Conservation (phyloP, 495 filamentous ascomycete genomes). For the Lasiosphaeriaceae sp. region DNA sequence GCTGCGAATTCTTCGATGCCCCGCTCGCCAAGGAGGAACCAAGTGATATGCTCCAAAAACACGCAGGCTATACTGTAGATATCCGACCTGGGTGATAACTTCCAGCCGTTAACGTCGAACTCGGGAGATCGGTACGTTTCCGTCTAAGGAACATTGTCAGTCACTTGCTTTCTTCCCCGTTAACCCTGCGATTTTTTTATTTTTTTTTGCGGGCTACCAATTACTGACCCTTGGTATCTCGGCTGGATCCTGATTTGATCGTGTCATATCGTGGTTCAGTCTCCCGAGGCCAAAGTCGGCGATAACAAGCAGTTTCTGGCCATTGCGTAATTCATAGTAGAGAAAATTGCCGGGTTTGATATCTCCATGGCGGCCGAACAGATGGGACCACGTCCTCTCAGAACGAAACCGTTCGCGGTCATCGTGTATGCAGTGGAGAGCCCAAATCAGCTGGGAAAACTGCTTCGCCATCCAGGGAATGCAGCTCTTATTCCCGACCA, state of each 20-base stretch:
- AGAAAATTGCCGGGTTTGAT: constrained; percentile 8
- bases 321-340: background rate
- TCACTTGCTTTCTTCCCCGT: too few relatives aligned
- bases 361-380: constrained; percentile 5
- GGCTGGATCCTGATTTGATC: background rate
- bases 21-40: too few relatives aligned
- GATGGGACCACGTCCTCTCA: background rate
- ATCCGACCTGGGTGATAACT: too few relatives aligned
- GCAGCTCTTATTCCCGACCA: background rate
- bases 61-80: too few relatives aligned
- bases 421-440: constrained; percentile 4
- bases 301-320: background rate
- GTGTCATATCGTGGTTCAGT: constrained; percentile 1
- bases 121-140: too few relatives aligned
- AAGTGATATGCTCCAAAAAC: too few relatives aligned
- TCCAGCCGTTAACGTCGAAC: too few relatives aligned
- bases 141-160: too few relatives aligned
- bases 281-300: constrained; percentile 4
- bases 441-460: background rate
- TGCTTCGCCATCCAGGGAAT: constrained; percentile 3
- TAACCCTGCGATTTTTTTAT: too few relatives aligned
- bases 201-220: too few relatives aligned
- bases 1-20: too few relatives aligned
- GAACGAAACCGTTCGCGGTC: background rate
- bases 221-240: background rate